Conservation (phyloP, 2,329 filamentous ascomycete genomes). For the Pleomassaria siparia region DNA sequence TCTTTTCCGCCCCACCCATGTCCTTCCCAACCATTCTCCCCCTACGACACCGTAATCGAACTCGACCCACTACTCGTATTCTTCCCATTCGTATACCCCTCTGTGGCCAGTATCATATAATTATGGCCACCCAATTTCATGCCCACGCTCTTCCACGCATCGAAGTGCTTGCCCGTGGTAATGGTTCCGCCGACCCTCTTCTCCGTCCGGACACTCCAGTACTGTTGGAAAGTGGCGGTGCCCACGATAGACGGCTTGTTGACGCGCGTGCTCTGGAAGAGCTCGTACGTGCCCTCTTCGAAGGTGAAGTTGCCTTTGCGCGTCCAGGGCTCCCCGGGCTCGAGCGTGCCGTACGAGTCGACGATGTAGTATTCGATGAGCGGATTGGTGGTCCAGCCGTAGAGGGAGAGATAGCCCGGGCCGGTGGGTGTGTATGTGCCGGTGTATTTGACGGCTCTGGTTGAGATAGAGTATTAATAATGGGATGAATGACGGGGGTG, state of each 20-base stretch:
- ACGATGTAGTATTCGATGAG: constrained; percentile 54
- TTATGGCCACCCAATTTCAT: constrained; percentile 18
- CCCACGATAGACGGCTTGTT: constrained; percentile 52
- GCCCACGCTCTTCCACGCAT: constrained; percentile 27
- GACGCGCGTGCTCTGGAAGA: constrained; percentile 20
- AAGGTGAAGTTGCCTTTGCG: constrained; percentile 22
- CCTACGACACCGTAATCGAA: constrained; percentile 17
- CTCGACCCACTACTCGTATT: constrained; percentile 16
- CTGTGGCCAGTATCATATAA: constrained; percentile 50
- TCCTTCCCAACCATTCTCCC: not conserved
- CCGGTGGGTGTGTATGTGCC: constrained; percentile 37
- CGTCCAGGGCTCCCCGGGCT: constrained; percentile 47
- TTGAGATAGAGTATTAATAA: not conserved
- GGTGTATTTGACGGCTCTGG: constrained; percentile 38
- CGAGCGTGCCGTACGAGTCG: constrained; percentile 55
- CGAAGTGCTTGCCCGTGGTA: constrained; percentile 30
- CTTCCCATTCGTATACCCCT: constrained; percentile 52
- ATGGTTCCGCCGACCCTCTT: constrained; percentile 22
- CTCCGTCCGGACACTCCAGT: constrained; percentile 38
- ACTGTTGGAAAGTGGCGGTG: constrained; percentile 54
- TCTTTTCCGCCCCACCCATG: no score
- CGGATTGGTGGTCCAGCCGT: constrained; percentile 57
- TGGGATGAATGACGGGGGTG: not conserved
- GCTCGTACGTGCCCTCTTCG: constrained; percentile 19
- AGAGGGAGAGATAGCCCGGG: constrained; percentile 54